These are phyloP conservation scores for Cadophora sp. DNA, from an alignment of 2,329 filamentous ascomycete species.

Conservation along the genomic window DNA sequence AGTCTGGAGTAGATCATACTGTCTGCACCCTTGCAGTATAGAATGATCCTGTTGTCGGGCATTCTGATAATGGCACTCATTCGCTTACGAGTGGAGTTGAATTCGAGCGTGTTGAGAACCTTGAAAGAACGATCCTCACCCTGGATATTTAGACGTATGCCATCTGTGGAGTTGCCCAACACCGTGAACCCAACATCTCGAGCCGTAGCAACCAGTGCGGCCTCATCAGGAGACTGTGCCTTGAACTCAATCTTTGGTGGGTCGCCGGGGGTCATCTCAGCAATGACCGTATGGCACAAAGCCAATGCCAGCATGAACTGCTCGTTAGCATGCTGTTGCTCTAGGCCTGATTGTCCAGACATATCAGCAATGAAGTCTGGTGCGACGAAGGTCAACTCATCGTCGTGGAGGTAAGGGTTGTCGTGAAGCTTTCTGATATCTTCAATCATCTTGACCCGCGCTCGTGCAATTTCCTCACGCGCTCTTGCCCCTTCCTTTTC, in stretches of 20 bases:
- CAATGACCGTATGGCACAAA: conserved; percentile 96
- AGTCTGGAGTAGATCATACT: conserved; percentile 96
- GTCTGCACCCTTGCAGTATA: conserved; percentile 98
- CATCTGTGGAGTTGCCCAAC: conserved; percentile 78
- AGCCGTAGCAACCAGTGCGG: conserved; percentile 90
- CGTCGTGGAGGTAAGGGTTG: conserved; percentile 90
- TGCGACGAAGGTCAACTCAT: conserved; percentile 89
- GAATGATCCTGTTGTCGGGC: conserved; percentile 86
- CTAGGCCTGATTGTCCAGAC: conserved; percentile 74
- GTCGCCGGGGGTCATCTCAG: conserved; percentile 88
- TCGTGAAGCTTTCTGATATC: conserved; percentile 79
- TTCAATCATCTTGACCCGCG: conserved; percentile 74
- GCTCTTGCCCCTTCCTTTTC: conserved; percentile 79
- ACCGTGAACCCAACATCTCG: conserved; percentile 96
- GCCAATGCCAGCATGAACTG: conserved; percentile 95
- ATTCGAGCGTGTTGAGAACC: conserved; percentile 93
- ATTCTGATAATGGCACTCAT: conserved; percentile 98
- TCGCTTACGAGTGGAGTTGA: conserved; percentile 94
- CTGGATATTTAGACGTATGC: conserved; percentile 84
- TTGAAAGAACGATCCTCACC: conserved; percentile 85
- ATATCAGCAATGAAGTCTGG: conserved; percentile 89
- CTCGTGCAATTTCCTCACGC: conserved; percentile 78
- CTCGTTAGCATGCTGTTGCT: conserved; percentile 80
- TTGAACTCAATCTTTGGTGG: conserved; percentile 93
- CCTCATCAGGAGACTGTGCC: conserved; percentile 96